Conservation (phyloP, 2,329 filamentous ascomycete species). For the Scortechinia acanthostroma region DNA sequence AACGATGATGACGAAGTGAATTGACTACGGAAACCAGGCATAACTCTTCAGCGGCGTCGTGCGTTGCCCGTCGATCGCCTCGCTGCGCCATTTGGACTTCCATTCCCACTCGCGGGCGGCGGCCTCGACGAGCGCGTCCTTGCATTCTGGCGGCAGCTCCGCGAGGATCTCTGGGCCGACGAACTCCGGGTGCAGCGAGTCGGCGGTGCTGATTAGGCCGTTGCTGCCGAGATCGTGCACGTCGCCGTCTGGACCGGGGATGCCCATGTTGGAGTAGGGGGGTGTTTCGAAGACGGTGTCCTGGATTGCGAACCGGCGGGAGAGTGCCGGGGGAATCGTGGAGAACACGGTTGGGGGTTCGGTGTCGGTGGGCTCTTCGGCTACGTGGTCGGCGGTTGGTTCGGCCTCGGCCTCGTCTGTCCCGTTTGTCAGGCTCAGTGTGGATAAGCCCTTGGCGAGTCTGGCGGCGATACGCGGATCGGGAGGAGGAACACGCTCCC, state of each 20-base stretch:
- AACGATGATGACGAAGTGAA: too few relatives aligned
- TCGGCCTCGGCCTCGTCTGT: background rate
- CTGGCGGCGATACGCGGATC: background rate
- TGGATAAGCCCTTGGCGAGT: constrained; percentile 13
- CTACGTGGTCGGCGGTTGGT: background rate
- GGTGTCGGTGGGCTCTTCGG: background rate
- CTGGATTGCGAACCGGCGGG: constrained; percentile 54
- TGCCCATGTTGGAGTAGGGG: constrained; percentile 44
- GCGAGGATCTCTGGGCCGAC: constrained; percentile 27
- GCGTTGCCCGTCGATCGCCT: background rate
- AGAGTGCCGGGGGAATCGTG: constrained; percentile 43
- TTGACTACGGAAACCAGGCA: constrained; percentile 1
- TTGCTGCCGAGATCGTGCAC: constrained; percentile 34
- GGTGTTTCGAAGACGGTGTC: constrained; percentile 54
- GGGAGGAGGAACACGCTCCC: constrained; percentile 60
- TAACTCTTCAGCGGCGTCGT: background rate
- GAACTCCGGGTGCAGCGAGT: constrained; percentile 22
- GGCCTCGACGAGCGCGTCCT: background rate
- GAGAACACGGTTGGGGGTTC: constrained; percentile 24
- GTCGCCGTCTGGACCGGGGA: constrained; percentile 48
- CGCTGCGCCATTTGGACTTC: background rate
- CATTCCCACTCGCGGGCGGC: background rate
- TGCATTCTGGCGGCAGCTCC: constrained; percentile 25
- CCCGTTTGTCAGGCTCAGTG: constrained; percentile 11
- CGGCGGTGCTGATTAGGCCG: constrained; percentile 9